A percentile compares a stretch with the other conserved stretches of the same genome.
Conservation (phyloP, 2,329 filamentous ascomycete species). For the Trichoderma lentiforme region DNA sequence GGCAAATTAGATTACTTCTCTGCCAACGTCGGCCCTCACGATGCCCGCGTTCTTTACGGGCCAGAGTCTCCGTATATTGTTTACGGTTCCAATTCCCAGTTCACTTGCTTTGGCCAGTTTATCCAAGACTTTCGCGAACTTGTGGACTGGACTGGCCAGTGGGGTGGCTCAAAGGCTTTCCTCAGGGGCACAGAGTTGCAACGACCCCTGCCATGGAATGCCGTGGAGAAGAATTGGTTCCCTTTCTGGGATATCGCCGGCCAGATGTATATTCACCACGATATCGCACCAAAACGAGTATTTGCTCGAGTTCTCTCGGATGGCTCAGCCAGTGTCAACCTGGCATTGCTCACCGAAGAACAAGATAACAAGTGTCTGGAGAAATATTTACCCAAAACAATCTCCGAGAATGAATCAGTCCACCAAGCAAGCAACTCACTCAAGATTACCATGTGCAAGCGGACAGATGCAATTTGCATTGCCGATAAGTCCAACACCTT, state of each 20-base stretch:
- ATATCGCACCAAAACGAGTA: slow-evolving; percentile 46
- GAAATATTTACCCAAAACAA: slow-evolving; percentile 42
- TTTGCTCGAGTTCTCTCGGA: slow-evolving; percentile 46
- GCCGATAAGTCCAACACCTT: slow-evolving; percentile 49
- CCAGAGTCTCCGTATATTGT: slow-evolving; percentile 48
- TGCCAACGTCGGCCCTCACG: slow-evolving; percentile 52
- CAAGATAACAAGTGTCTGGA: slow-evolving; percentile 45
- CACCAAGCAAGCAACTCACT: slow-evolving; percentile 61
- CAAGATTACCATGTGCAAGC: slow-evolving; percentile 51
- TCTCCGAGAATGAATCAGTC: slow-evolving; percentile 41
- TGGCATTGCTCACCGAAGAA: slow-evolving; percentile 36
- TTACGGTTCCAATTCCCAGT: slow-evolving; percentile 53
- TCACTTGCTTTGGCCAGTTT: slow-evolving; percentile 57
- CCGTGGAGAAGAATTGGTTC: slow-evolving; percentile 62
- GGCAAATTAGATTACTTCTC: slow-evolving; percentile 41
- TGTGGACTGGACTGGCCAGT: slow-evolving; percentile 39
- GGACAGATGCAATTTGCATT: slow-evolving; percentile 43
- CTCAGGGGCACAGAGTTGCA: slow-evolving; percentile 47
- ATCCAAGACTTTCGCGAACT: slow-evolving; percentile 52
- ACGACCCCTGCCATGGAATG: slow-evolving; percentile 42
- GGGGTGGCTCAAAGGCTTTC: slow-evolving; percentile 35
- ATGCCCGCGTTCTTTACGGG: slow-evolving; percentile 56
- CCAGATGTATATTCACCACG: slow-evolving; percentile 51
- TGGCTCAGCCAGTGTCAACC: slow-evolving; percentile 46
- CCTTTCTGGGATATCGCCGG: slow-evolving; percentile 54